Percentiles rank a stretch among this genome's conserved stretches.
These are phyloP conservation scores for Podospora pseudocomata DNA, from an alignment of 495 filamentous ascomycete species.

Conservation along the genomic window DNA sequence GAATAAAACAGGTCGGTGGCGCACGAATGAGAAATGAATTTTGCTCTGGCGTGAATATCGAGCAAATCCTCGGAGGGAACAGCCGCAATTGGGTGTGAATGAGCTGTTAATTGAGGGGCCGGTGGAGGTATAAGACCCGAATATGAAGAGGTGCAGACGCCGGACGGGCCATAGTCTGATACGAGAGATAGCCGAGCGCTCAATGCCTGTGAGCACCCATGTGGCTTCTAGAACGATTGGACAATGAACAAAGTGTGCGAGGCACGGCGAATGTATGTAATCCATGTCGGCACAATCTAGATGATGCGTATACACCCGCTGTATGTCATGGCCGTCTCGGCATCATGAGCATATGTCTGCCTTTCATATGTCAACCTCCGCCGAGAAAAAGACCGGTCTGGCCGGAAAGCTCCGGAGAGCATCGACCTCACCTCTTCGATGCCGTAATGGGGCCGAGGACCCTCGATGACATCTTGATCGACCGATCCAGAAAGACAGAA, in stretches of 20 bases:
- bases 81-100: background rate
- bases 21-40: background rate
- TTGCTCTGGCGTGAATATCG: background rate
- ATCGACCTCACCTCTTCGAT: background rate
- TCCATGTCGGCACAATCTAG: conserved; percentile 5
- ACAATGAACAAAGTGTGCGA: background rate
- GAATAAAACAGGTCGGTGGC: background rate
- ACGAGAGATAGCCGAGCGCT: conserved; percentile 9
- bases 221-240: conserved; percentile 5
- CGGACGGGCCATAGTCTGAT: background rate
- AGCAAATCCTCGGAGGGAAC: background rate
- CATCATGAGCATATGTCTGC: background rate
- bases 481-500: background rate
- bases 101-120: conserved; percentile 2
- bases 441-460: background rate
- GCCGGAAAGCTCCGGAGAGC: conserved; percentile 3
- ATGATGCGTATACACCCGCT: conserved; percentile 8
- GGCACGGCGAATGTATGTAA: background rate
- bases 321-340: background rate
- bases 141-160: background rate
- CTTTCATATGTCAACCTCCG: conserved; percentile 4
- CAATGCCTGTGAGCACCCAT: background rate
- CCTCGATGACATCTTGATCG: background rate
- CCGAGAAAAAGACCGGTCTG: background rate
- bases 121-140: background rate